Conservation (phyloP, 331 rosid species). For the Stylosanthes scabra region DNA sequence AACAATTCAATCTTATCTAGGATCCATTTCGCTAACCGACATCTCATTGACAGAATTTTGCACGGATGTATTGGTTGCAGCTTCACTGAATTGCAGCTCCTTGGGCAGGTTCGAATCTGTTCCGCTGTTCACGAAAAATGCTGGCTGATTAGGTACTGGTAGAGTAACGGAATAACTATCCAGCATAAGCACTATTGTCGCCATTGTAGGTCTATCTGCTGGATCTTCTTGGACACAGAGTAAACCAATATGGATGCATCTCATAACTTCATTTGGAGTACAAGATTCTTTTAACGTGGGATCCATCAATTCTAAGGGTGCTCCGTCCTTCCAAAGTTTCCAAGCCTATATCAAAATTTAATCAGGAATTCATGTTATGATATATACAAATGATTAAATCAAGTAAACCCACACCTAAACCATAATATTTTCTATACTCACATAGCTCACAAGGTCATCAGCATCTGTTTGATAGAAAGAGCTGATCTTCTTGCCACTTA, state of each 20-base stretch:
- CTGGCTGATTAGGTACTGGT: constrained; percentile 42
- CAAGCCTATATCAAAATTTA: constrained; percentile 49
- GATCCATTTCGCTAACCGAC: constrained; percentile 24
- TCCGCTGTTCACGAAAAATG: constrained; percentile 32
- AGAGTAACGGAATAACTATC: constrained; percentile 44
- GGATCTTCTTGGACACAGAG: constrained; percentile 68
- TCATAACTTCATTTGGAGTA: constrained; percentile 48
- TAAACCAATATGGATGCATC: constrained; percentile 64
- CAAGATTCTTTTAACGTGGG: constrained; percentile 37
- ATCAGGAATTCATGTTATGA: constrained; percentile 9
- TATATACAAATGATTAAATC: not conserved
- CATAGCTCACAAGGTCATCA: constrained; percentile 45
- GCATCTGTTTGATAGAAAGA: constrained; percentile 40
- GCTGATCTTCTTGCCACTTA: constrained; percentile 51
- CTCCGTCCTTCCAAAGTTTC: constrained; percentile 59
- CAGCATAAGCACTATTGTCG: constrained; percentile 58
- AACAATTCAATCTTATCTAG: constrained; percentile 25
- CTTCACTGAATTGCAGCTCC: constrained; percentile 1
- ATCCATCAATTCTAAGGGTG: constrained; percentile 47
- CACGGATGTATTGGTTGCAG: constrained; percentile 1
- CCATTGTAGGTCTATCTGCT: constrained; percentile 58
- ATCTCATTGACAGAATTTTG: constrained; percentile 34
- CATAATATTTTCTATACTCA: constrained; percentile 31
- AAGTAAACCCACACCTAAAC: not conserved
- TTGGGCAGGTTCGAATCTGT: constrained; percentile 29